Evolutionary conservation across 2,329 filamentous ascomycete species (phyloP).

Genomic region (Anthostomella pinea): DNA sequence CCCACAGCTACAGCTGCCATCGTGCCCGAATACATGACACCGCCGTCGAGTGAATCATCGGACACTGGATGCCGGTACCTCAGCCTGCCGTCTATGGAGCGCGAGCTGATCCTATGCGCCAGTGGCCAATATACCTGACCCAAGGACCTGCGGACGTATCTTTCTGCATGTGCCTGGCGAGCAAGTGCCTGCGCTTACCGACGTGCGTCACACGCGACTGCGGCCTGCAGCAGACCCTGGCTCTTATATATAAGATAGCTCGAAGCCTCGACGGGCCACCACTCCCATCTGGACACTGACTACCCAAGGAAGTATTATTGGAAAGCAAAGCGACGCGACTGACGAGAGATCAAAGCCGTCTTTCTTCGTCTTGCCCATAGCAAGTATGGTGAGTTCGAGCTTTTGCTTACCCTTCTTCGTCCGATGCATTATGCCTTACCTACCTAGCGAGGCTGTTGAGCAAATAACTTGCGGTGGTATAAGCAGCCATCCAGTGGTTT

Average conservation of each 20-base stretch:
- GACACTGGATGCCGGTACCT: slow-evolving; percentile 17
- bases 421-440: too few species aligned
- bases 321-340: too few species aligned
- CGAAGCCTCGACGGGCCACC: slow-evolving; percentile 16
- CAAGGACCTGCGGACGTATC: slow-evolving; percentile 6
- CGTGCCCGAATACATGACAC: slow-evolving; percentile 17
- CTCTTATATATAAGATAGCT: slow-evolving; percentile 17
- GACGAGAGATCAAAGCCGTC: too few species aligned
- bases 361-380: too few species aligned
- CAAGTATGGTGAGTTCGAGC: too few species aligned
- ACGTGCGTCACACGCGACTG: slow-evolving; percentile 18
- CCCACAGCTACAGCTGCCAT: slow-evolving; percentile 9
- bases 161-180: slow-evolving; percentile 4
- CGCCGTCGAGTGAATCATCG: slow-evolving; percentile 20
- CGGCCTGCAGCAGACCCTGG: slow-evolving; percentile 14
- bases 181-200: slow-evolving; percentile 14
- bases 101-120: slow-evolving; percentile 7
- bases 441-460: too few species aligned
- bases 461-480: too few species aligned
- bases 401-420: too few species aligned
- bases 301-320: too few species aligned
- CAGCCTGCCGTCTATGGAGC: slow-evolving; percentile 24
- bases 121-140: slow-evolving; percentile 16
- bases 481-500: too few species aligned
- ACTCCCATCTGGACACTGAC: too few species aligned